Base-by-base conservation (phyloP, 2,329 filamentous ascomycete species). In the Beauveria sp. region DNA sequence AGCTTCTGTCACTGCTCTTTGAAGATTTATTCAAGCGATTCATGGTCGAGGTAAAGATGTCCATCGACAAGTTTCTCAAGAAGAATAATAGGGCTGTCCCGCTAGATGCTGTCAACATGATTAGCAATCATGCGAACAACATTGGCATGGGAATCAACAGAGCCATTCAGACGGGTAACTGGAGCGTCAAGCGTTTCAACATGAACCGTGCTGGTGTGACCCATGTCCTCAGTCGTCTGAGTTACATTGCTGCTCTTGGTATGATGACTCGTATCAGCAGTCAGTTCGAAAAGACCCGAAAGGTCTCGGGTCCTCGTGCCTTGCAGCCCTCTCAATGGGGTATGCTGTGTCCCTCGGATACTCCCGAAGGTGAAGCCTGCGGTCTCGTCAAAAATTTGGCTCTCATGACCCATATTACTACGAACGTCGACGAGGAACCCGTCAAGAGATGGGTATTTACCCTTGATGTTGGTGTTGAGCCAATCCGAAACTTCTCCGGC, bases 231-330 rank as follows among this genome's bases (percentile, higher is more conserved):
- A 98, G 93, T 75, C 87, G 95, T 65, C 80, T 99, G 61, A 98
- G 93, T 74, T 99, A 98, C 72, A 97, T 99, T 73, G 90, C 89
- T 65, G 95, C 95, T 31, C 84, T 99, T 31, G 96, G 96, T 65
- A 99, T 99, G 96, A 99, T 99, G 95, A 99, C 95, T 16, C 85
- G 95, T 74, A 98, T 99, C 70, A 95, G 89, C 74, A 96, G 90
- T 82, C 95, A 99, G 77, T 99, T 99, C 70, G 95, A 99, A 73
- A 99, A 99, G 82, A 98, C 95, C 2, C 82, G 95, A 68, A 99
- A 99, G 76, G 93, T 99, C 64, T 93, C 88, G 71, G 96, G 96
- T 66, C 95, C 96, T 69, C 88, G 95, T 83, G 95, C 96, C 20
- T 81, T 99, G 54, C 95, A 99, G 71, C 93, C 95, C 7, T 99